These are phyloP conservation scores for Fennellomyces sp. DNA, from an alignment of 371 early-diverging fungal species.

Conservation along the genomic window DNA sequence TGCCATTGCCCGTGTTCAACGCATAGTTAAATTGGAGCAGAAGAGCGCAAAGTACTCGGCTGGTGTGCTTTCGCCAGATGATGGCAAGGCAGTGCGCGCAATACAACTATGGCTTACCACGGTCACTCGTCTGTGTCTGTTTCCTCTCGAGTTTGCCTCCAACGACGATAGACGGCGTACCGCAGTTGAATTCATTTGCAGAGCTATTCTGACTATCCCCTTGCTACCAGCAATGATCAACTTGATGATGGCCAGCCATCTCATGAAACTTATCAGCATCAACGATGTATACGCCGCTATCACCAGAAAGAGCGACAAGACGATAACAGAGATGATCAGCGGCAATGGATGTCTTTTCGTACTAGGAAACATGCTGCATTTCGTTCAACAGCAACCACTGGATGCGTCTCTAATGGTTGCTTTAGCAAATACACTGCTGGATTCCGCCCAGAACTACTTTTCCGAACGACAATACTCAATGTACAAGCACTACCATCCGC, in stretches of 20 bases:
- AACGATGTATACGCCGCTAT: slow-evolving; percentile 3
- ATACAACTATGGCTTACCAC: slow-evolving; percentile 58
- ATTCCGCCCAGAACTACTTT: slow-evolving; percentile 40
- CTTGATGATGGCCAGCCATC: slow-evolving; percentile 18
- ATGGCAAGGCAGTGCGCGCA: slow-evolving; percentile 32
- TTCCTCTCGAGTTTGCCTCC: slow-evolving; percentile 43
- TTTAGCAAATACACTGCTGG: slow-evolving; percentile 29
- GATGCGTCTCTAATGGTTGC: slow-evolving; percentile 22
- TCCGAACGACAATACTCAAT: slow-evolving; percentile 47
- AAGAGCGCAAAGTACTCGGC: slow-evolving; percentile 9
- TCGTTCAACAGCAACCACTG: slow-evolving; percentile 21
- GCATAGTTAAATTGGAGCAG: slow-evolving; percentile 45
- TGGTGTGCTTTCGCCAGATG: slow-evolving; percentile 16
- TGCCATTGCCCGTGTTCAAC: slow-evolving; percentile 29
- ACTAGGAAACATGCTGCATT: slow-evolving; percentile 54
- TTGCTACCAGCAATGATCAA: slow-evolving; percentile 20
- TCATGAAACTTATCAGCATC: slow-evolving; percentile 16
- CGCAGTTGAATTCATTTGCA: slow-evolving; percentile 24
- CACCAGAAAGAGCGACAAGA: slow-evolving; percentile 1
- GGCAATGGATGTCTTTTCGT: slow-evolving; percentile 63
- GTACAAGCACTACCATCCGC: slow-evolving; percentile 60
- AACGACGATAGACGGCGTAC: not conserved
- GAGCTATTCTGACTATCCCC: slow-evolving; percentile 24
- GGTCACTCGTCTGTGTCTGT: slow-evolving; percentile 49
- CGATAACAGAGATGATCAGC: slow-evolving; percentile 18